Evolutionary conservation across 2,329 filamentous ascomycete genomes (phyloP).

Genomic region (Phoma herbarum): DNA sequence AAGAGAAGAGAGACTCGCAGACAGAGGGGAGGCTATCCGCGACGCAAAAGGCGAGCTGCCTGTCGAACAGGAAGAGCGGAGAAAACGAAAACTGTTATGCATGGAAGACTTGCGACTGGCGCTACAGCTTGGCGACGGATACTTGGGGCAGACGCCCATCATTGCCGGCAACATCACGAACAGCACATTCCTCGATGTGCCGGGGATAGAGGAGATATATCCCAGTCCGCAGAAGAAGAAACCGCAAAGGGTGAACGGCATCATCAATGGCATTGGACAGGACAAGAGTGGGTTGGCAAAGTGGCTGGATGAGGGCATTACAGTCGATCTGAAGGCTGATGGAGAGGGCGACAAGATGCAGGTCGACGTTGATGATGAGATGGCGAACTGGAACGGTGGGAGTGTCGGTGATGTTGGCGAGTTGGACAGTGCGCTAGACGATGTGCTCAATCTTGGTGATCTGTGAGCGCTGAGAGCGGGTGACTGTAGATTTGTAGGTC

Average conservation of each 20-base stretch:
- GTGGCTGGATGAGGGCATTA: constrained; percentile 18
- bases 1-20: constrained; percentile 76
- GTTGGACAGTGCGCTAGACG: constrained; percentile 52
- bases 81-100: constrained; percentile 74
- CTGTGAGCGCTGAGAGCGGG: constrained; percentile 14
- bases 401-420: constrained; percentile 41
- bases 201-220: constrained; percentile 42
- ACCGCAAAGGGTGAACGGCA: constrained; percentile 5
- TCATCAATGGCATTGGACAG: constrained; percentile 34
- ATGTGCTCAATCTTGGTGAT: constrained; percentile 44
- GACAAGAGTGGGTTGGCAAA: constrained; percentile 20
- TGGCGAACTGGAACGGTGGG: constrained; percentile 52
- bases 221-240: constrained; percentile 5
- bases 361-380: constrained; percentile 49
- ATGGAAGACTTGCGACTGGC: constrained; percentile 82
- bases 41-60: constrained; percentile 82
- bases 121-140: constrained; percentile 76
- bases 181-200: constrained; percentile 71
- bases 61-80: constrained; percentile 78
- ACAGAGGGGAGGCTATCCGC: constrained; percentile 76
- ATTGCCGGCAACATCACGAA: constrained; percentile 73
- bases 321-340: constrained; percentile 6
- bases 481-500: background rate
- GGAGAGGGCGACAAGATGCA: constrained; percentile 41
- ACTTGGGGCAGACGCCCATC: constrained; percentile 79